Evolutionary conservation across 345 rosid species (phyloP).

Genomic region (Rhizophora mangle): DNA sequence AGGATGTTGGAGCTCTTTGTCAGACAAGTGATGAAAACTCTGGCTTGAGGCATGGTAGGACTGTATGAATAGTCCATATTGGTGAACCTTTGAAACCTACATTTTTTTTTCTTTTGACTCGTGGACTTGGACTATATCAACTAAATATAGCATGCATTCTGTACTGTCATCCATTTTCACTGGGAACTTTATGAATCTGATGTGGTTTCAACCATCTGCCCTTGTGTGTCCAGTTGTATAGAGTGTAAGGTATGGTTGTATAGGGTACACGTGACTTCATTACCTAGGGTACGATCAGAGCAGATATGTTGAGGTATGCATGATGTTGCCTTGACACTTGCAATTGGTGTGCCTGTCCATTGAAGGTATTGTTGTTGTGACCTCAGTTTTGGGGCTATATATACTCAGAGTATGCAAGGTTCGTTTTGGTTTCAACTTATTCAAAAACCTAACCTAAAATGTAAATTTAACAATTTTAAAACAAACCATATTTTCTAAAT

Average conservation of each 20-base stretch:
- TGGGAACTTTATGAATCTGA: background rate
- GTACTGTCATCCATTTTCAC: background rate
- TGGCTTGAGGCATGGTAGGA: background rate
- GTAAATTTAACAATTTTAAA: too few species aligned
- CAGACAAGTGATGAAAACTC: background rate
- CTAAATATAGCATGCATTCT: background rate
- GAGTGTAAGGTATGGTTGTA: too few species aligned
- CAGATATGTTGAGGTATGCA: too few species aligned
- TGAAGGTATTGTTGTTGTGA: background rate
- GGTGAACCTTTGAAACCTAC: background rate
- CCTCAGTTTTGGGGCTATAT: too few species aligned
- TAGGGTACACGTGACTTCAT: too few species aligned
- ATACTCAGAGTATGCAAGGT: too few species aligned
- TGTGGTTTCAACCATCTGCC: background rate
- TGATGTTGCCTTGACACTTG: too few species aligned
- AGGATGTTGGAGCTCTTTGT: background rate
- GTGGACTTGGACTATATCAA: background rate
- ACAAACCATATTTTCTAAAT: too few species aligned
- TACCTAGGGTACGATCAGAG: too few species aligned
- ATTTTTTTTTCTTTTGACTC: background rate
- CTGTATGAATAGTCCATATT: background rate
- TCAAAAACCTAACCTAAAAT: too few species aligned
- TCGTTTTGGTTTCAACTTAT: too few species aligned
- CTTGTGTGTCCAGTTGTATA: too few species aligned
- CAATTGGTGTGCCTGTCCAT: background rate